Conservation (phyloP, 2,329 filamentous ascomycete genomes). For the Fusarium metavorans region DNA sequence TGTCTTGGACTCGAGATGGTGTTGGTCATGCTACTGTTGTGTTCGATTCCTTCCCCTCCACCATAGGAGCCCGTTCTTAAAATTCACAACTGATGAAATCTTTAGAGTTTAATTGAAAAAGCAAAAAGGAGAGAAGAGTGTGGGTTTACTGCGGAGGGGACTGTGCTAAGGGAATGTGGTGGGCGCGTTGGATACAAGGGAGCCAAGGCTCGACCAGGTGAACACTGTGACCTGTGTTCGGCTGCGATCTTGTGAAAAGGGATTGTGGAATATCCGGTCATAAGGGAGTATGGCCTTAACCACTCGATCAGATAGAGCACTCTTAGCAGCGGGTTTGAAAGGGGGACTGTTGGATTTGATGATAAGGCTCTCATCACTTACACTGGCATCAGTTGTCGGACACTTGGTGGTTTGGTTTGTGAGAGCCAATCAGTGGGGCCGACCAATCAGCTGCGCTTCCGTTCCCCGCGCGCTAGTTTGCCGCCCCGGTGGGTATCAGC, state of each 20-base stretch:
- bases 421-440: neutral
- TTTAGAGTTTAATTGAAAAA: neutral
- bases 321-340: neutral
- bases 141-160: neutral
- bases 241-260: neutral
- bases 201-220: neutral
- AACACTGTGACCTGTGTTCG: neutral
- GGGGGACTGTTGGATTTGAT: neutral
- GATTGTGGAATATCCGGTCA: neutral
- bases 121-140: neutral
- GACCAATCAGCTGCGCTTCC: neutral
- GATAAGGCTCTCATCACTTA: neutral
- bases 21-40: neutral
- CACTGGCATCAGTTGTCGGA: neutral
- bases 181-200: neutral
- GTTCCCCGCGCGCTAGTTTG: slow-evolving; percentile 27
- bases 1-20: neutral
- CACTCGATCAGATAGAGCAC: neutral
- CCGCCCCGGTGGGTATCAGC: slow-evolving; percentile 47
- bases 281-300: neutral
- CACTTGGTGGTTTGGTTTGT: neutral
- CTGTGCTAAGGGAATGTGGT: neutral
- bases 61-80: neutral
- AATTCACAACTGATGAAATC: neutral
- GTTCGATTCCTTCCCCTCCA: neutral